Conservation (phyloP, 2,329 filamentous ascomycete species). For the Cytospora piceae region DNA sequence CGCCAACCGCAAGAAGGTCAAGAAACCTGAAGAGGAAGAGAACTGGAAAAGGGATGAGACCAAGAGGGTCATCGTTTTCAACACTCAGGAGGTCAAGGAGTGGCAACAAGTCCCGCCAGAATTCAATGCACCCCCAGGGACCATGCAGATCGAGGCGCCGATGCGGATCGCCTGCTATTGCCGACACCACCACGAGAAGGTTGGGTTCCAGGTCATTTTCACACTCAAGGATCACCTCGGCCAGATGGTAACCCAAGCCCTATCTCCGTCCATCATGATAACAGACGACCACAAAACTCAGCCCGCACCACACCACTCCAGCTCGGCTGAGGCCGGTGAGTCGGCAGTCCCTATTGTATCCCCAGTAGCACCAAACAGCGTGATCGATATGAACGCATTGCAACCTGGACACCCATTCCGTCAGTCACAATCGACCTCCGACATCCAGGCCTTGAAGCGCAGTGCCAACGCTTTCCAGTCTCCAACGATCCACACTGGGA, state of each 20-base stretch:
- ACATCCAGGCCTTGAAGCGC: conserved; percentile 63
- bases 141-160: conserved; percentile 79
- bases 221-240: conserved; percentile 84
- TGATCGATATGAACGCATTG: conserved; percentile 39
- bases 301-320: conserved; percentile 42
- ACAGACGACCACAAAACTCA: conserved; percentile 98
- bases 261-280: conserved; percentile 91
- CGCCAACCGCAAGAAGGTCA: conserved; percentile 88
- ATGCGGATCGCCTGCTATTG: conserved; percentile 99
- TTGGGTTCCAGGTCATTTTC: conserved; percentile 91
- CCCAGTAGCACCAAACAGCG: conserved; percentile 21
- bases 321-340: conserved; percentile 14
- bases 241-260: conserved; percentile 78
- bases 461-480: conserved; percentile 23
- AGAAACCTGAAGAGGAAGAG: conserved; percentile 91
- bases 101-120: conserved; percentile 66
- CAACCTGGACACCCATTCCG: conserved; percentile 51
- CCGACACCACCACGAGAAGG: conserved; percentile 90
- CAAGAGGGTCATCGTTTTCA: conserved; percentile 86
- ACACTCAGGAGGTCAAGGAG: conserved; percentile 83
- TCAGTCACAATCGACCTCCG: conserved; percentile 64
- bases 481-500: conserved; percentile 11
- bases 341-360: conserved; percentile 27
- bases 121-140: conserved; percentile 54
- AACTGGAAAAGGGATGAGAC: conserved; percentile 81